A percentile compares a stretch with the other conserved stretches of the same genome.
Conservation (phyloP, 2,329 filamentous ascomycete genomes). For the Amauroascus verrucosus region DNA sequence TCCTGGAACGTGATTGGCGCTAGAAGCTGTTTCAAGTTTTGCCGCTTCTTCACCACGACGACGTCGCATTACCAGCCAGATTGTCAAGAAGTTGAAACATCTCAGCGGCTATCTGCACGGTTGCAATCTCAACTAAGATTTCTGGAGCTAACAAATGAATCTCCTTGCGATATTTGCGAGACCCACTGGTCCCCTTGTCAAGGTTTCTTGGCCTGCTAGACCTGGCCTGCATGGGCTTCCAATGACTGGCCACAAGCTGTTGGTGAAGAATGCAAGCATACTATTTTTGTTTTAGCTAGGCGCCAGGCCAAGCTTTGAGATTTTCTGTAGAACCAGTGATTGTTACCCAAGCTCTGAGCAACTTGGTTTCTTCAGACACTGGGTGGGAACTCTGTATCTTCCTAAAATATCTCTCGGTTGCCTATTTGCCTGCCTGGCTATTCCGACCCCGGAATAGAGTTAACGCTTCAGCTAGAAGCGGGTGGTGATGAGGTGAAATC, state of each 20-base stretch:
- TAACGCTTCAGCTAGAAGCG: background rate
- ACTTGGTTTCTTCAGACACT: slow-evolving; percentile 4
- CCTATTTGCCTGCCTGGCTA: background rate
- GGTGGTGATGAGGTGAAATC: background rate
- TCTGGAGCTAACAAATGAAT: too few species aligned
- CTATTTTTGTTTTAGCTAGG: slow-evolving; percentile 1
- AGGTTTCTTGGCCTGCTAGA: background rate
- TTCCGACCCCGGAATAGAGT: background rate
- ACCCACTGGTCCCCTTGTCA: slow-evolving; percentile 3
- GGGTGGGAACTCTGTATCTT: background rate
- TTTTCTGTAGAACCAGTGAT: slow-evolving; percentile 37
- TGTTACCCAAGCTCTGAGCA: background rate
- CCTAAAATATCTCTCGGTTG: slow-evolving; percentile 1
- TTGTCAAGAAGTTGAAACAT: too few species aligned
- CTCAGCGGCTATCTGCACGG: too few species aligned
- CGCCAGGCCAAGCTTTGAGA: slow-evolving; percentile 53
- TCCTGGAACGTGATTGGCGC: too few species aligned
- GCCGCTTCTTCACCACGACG: too few species aligned
- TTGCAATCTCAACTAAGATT: too few species aligned
- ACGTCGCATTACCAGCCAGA: too few species aligned
- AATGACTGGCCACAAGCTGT: background rate
- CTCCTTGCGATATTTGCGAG: background rate
- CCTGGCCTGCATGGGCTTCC: background rate
- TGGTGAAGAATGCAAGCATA: background rate
- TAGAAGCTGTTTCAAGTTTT: too few species aligned